Evolutionary conservation across 1,284 basidiomycete genomes (phyloP).

Genomic region (Pseudozyma pruni): DNA sequence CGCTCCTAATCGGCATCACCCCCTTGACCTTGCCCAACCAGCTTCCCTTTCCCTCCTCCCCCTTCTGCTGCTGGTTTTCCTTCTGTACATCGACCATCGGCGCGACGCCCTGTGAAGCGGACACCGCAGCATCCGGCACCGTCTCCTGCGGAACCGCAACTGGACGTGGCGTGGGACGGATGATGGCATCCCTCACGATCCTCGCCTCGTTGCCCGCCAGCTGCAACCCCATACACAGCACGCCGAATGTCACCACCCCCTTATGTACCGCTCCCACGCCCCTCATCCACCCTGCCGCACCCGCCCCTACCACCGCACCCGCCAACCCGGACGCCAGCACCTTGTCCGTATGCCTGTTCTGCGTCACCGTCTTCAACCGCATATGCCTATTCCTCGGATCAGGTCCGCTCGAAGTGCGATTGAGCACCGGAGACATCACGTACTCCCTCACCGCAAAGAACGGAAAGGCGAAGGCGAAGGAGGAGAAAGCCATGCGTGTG

Average conservation of each 20-base stretch:
- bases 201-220: conserved; percentile 43
- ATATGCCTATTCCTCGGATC: conserved; percentile 30
- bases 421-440: conserved; percentile 30
- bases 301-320: conserved; percentile 39
- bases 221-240: conserved; percentile 37
- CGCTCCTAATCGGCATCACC: conserved; percentile 39
- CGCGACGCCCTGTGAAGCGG: conserved; percentile 8
- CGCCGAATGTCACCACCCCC: conserved; percentile 35
- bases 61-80: background rate
- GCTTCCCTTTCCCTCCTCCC: background rate
- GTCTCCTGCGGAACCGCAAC: too few species aligned
- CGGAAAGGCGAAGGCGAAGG: conserved; percentile 45
- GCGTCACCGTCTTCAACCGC: conserved; percentile 14
- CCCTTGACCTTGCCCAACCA: conserved; percentile 29
- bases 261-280: conserved; percentile 22
- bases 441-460: conserved; percentile 51
- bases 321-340: conserved; percentile 32
- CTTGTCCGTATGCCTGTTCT: conserved; percentile 37
- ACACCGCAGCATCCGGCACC: conserved; percentile 3
- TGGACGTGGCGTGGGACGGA: conserved; percentile 13
- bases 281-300: conserved; percentile 20
- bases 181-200: conserved; percentile 21
- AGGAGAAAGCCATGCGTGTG: conserved; percentile 33
- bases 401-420: conserved; percentile 34
- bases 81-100: conserved; percentile 7